Evolutionary conservation across 768 basidiomycete genomes (phyloP).

Genomic region (Boletus reticulatus): DNA sequence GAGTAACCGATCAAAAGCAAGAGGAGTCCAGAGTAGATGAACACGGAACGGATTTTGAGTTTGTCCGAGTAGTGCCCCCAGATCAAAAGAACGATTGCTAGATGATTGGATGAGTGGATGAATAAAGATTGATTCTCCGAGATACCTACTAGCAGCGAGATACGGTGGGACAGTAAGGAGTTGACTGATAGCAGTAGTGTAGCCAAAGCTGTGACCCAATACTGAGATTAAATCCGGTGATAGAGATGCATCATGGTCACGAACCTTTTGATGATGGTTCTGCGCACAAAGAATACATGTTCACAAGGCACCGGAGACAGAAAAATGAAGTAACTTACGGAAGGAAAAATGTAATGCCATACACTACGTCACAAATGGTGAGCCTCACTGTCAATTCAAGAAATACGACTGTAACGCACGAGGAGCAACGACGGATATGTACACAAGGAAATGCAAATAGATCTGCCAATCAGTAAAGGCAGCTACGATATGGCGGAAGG

Average conservation of each 20-base stretch:
- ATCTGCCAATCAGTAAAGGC: conserved; percentile 67
- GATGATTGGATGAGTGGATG: neutral
- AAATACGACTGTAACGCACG: conserved; percentile 39
- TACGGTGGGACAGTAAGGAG: conserved; percentile 71
- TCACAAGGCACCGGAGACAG: neutral
- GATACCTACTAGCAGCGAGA: conserved; percentile 53
- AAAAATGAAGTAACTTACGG: conserved; percentile 46
- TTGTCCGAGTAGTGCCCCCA: conserved; percentile 63
- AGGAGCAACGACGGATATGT: conserved; percentile 54
- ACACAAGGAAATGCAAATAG: conserved; percentile 9
- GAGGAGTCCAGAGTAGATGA: conserved; percentile 50
- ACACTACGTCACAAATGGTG: conserved; percentile 39
- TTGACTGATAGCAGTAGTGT: conserved; percentile 53
- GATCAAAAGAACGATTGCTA: conserved; percentile 50
- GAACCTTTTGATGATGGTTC: conserved; percentile 58
- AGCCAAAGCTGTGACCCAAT: conserved; percentile 49
- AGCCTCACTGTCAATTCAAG: neutral
- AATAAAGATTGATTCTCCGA: neutral
- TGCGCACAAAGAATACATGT: conserved; percentile 17
- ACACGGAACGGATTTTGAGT: conserved; percentile 51
- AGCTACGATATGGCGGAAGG: conserved; percentile 48
- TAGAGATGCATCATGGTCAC: neutral
- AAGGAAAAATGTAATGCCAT: conserved; percentile 68
- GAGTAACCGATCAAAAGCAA: conserved; percentile 57
- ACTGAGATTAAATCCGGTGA: neutral